A percentile compares a stretch with the other conserved stretches of the same genome.
These are phyloP conservation scores for Yamadazyma conglobata DNA, from an alignment of 1,139 yeast species.

Conservation along the genomic window DNA sequence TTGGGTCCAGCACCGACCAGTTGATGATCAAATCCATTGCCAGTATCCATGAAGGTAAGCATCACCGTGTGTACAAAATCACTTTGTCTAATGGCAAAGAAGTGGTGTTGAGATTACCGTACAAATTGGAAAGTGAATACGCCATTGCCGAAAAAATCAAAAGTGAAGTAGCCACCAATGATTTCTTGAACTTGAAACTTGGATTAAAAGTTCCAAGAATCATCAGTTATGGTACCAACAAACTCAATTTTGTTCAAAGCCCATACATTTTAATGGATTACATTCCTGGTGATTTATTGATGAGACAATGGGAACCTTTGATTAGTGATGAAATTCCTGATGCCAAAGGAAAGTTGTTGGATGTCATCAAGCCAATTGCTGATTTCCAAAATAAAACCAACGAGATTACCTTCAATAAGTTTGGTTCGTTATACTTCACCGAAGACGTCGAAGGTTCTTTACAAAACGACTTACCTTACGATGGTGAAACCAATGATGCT, in stretches of 20 bases:
- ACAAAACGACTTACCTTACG: conserved; percentile 53
- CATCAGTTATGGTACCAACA: conserved; percentile 64
- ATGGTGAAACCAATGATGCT: conserved; percentile 52
- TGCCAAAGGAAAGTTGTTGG: conserved; percentile 43
- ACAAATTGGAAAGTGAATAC: conserved; percentile 61
- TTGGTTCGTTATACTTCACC: conserved; percentile 77
- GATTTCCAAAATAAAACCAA: conserved; percentile 55
- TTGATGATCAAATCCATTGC: conserved; percentile 66
- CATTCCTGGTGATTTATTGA: conserved; percentile 73
- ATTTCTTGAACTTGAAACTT: conserved; percentile 60
- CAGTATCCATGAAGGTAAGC: conserved; percentile 91
- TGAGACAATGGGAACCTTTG: conserved; percentile 90
- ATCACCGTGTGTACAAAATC: conserved; percentile 78
- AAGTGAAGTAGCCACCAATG: conserved; percentile 92
- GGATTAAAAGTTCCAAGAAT: conserved; percentile 67
- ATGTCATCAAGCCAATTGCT: conserved; percentile 60
- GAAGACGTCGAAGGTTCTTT: conserved; percentile 51
- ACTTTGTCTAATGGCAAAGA: conserved; percentile 59
- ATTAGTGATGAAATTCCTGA: conserved; percentile 34
- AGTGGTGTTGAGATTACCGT: conserved; percentile 81
- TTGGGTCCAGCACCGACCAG: conserved; percentile 41
- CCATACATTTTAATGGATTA: conserved; percentile 82
- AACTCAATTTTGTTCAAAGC: conserved; percentile 57
- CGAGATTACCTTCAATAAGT: conserved; percentile 57
- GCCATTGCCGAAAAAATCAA: conserved; percentile 66